phyloP scores from a whole-genome alignment of 2,329 filamentous ascomycete genomes.

The Chaetothyriales sp. region DNA sequence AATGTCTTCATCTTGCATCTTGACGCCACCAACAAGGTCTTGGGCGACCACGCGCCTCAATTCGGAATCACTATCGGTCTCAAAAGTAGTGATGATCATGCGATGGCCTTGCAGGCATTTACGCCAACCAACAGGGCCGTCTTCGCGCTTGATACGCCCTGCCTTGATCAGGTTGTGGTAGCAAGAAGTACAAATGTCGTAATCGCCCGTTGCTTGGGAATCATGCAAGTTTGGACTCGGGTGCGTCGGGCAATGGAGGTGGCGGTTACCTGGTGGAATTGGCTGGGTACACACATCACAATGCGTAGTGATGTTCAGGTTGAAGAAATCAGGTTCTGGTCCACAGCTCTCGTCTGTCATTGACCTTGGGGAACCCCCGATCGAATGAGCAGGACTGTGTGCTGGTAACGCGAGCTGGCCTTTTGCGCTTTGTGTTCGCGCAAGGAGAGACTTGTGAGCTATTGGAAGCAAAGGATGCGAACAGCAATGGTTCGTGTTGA shows the following conservation, averaged over 20 bases:
- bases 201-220: slow-evolving; percentile 48
- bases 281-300: slow-evolving; percentile 65
- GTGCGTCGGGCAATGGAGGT: slow-evolving; percentile 58
- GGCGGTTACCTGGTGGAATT: slow-evolving; percentile 52
- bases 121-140: slow-evolving; percentile 69
- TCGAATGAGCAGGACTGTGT: slow-evolving; percentile 7
- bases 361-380: slow-evolving; percentile 10
- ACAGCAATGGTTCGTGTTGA: slow-evolving; percentile 68
- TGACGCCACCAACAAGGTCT: slow-evolving; percentile 63
- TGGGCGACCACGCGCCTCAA: slow-evolving; percentile 52
- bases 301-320: slow-evolving; percentile 55
- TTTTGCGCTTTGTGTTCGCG: neutral
- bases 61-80: slow-evolving; percentile 46
- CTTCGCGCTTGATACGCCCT: slow-evolving; percentile 54
- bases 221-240: slow-evolving; percentile 41
- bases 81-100: slow-evolving; percentile 68
- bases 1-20: slow-evolving; percentile 46
- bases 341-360: slow-evolving; percentile 18
- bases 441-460: slow-evolving; percentile 35
- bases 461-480: slow-evolving; percentile 68
- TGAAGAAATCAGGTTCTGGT: slow-evolving; percentile 36
- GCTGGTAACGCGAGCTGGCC: neutral
- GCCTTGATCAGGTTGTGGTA: slow-evolving; percentile 53
- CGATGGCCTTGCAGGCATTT: slow-evolving; percentile 67
- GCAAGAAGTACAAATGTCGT: slow-evolving; percentile 69